phyloP scores from a whole-genome alignment of 495 filamentous ascomycete genomes.

The Penicillium roqueforti region DNA sequence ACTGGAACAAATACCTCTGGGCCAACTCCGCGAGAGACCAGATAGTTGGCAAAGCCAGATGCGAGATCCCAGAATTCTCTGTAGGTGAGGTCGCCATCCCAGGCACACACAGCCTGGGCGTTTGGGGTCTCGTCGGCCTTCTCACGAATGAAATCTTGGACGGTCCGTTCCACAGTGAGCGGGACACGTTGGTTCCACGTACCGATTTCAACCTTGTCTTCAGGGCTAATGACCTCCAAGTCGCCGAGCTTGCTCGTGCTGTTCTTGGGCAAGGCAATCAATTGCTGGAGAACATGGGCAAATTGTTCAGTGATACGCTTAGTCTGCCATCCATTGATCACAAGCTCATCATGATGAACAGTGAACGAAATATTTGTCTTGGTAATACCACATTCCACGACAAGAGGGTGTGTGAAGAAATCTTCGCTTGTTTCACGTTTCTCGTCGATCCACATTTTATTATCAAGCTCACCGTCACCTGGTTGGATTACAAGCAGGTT shows the following conservation, averaged over 20 bases:
- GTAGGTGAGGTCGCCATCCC: constrained; percentile 45
- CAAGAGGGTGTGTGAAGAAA: constrained; percentile 50
- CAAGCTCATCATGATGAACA: constrained; percentile 37
- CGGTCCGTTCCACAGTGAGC: constrained; percentile 35
- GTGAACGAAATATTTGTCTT: constrained; percentile 27
- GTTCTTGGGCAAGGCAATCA: constrained; percentile 26
- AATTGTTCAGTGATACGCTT: constrained; percentile 34
- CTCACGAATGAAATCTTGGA: constrained; percentile 44
- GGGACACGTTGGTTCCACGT: constrained; percentile 32
- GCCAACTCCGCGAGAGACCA: constrained; percentile 44
- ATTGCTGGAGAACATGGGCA: constrained; percentile 31
- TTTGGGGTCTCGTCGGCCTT: constrained; percentile 27
- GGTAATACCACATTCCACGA: constrained; percentile 42
- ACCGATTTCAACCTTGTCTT: constrained; percentile 32
- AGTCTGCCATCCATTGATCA: constrained; percentile 36
- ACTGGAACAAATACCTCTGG: constrained; percentile 51
- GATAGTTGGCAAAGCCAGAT: constrained; percentile 34
- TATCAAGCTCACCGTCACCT: constrained; percentile 25
- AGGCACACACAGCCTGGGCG: constrained; percentile 37
- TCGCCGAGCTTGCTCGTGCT: constrained; percentile 27
- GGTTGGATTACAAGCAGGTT: constrained; percentile 58
- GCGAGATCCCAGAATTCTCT: constrained; percentile 33
- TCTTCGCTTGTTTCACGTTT: constrained; percentile 42
- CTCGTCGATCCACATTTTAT: constrained; percentile 40
- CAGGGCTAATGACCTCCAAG: constrained; percentile 31